These are phyloP conservation scores for Trichaptum fuscoviolaceum DNA, from an alignment of 768 basidiomycete genomes.

Conservation along the genomic window DNA sequence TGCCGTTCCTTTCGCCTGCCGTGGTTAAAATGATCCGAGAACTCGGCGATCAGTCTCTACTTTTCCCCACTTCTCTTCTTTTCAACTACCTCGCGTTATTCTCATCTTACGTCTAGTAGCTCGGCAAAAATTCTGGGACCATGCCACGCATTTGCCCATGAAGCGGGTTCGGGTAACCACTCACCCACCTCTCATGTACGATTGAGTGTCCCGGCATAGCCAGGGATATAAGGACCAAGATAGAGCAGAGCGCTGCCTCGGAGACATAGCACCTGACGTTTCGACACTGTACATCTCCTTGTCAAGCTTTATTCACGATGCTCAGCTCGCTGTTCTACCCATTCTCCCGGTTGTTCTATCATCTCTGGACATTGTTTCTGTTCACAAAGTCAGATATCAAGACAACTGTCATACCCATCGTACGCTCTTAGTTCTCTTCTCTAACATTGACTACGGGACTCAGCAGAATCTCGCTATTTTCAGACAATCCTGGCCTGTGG, in stretches of 20 bases:
- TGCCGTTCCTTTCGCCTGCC: neutral
- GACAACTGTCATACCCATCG: slow-evolving; percentile 31
- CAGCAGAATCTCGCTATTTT: neutral
- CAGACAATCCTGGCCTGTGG: slow-evolving; percentile 16
- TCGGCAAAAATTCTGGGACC: too few species aligned
- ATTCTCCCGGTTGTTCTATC: neutral
- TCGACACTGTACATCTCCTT: neutral
- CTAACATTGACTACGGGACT: neutral
- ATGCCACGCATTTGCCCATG: neutral
- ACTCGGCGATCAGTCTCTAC: neutral
- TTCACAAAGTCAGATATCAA: slow-evolving; percentile 32
- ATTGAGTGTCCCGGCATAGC: too few species aligned
- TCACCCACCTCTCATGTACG: neutral
- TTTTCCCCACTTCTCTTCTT: neutral
- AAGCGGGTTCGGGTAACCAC: neutral
- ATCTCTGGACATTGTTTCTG: slow-evolving; percentile 22
- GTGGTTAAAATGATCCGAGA: neutral
- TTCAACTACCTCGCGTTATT: too few species aligned
- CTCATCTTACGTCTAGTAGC: too few species aligned
- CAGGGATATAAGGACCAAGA: neutral
- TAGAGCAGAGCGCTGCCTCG: neutral
- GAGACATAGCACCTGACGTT: neutral
- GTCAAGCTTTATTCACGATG: neutral
- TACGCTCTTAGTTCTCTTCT: slow-evolving; percentile 11
- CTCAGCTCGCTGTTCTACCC: neutral